Conservation (phyloP, 2,329 filamentous ascomycete species). For the Calcarisporium arbuscula region DNA sequence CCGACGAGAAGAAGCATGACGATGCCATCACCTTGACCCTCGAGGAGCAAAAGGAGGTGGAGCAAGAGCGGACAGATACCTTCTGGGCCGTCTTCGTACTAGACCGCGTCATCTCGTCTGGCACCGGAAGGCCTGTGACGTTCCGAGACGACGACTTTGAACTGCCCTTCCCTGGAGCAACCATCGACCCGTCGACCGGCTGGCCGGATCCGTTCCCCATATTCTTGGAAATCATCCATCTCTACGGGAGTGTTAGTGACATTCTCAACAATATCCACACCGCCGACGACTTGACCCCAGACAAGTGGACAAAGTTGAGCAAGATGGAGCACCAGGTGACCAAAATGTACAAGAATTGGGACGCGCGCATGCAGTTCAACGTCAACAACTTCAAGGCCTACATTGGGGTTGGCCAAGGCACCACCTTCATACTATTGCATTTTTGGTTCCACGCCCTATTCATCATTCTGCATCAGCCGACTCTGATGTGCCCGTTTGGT, state of each 20-base stretch:
- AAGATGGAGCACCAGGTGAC: conserved; percentile 80
- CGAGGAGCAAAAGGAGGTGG: conserved; percentile 57
- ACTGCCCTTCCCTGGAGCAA: conserved; percentile 56
- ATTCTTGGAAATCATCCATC: conserved; percentile 75
- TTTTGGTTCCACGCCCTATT: conserved; percentile 88
- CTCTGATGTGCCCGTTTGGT: conserved; percentile 71
- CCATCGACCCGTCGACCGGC: conserved; percentile 48
- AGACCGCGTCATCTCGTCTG: conserved; percentile 80
- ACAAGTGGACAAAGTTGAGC: conserved; percentile 64
- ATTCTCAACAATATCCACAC: conserved; percentile 75
- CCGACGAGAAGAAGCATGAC: conserved; percentile 37
- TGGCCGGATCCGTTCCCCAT: conserved; percentile 77
- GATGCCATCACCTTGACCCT: conserved; percentile 29
- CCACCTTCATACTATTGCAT: conserved; percentile 79
- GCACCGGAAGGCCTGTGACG: conserved; percentile 77
- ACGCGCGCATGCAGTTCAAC: conserved; percentile 72
- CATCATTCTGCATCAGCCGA: conserved; percentile 78
- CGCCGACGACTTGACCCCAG: conserved; percentile 65
- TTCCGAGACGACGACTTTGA: conserved; percentile 82
- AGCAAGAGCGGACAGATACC: conserved; percentile 77
- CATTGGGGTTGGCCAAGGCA: conserved; percentile 72
- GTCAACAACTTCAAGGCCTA: conserved; percentile 82
- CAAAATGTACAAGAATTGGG: conserved; percentile 63
- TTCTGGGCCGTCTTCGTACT: conserved; percentile 89
- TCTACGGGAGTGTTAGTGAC: conserved; percentile 80